Percentiles rank a stretch among this genome's conserved stretches.
phyloP scores from a whole-genome alignment of 2,329 filamentous ascomycete genomes.

The Achaetomium macrosporum region DNA sequence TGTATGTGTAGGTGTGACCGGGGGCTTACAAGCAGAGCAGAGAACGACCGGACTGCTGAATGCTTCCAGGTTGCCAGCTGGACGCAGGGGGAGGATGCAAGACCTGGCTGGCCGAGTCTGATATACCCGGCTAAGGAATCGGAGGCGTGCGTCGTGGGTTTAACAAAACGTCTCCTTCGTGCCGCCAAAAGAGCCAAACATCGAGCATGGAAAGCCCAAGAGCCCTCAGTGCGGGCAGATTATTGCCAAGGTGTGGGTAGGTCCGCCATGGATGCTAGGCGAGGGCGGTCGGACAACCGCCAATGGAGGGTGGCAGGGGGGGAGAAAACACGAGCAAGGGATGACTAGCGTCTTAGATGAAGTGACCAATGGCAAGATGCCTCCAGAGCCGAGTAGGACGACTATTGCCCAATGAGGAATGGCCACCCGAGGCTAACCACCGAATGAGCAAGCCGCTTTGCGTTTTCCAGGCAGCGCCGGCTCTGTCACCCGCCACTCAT shows the following conservation, averaged over 20 bases:
- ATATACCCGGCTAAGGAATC: conserved; percentile 21
- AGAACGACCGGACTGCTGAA: conserved; percentile 29
- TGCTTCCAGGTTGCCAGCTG: conserved; percentile 12
- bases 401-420: conserved; percentile 47
- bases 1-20: conserved; percentile 28
- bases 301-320: conserved; percentile 34
- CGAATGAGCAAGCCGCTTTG: conserved; percentile 17
- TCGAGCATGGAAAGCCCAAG: conserved; percentile 1
- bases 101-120: conserved; percentile 28
- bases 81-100: conserved; percentile 23
- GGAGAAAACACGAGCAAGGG: conserved; percentile 42
- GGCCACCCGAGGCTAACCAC: conserved; percentile 41
- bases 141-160: conserved; percentile 6
- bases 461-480: conserved; percentile 12
- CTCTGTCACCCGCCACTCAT: conserved; percentile 14
- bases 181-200: conserved; percentile 4
- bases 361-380: conserved; percentile 43
- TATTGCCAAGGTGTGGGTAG: conserved; percentile 27
- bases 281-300: conserved; percentile 33
- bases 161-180: conserved; percentile 2
- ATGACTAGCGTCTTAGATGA: conserved; percentile 44
- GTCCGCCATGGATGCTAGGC: conserved; percentile 31
- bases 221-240: neutral
- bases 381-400: conserved; percentile 34
- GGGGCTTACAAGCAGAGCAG: conserved; percentile 23